Base-by-base conservation (phyloP, 2,329 filamentous ascomycete species). In the Ophiosphaerella korrae region DNA sequence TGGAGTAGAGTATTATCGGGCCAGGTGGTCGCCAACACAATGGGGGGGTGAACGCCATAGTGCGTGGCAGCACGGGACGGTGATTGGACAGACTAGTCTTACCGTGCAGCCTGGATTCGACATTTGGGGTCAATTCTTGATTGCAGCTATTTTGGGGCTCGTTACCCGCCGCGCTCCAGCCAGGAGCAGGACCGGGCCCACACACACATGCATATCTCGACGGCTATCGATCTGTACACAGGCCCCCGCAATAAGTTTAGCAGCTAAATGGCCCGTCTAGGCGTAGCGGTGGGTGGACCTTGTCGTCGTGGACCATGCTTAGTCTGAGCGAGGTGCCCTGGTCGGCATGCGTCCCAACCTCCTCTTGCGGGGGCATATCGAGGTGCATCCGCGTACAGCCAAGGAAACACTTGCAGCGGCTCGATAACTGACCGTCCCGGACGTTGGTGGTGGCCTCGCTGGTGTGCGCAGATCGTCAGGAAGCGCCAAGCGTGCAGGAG, bases 401-500 rank as follows among this genome's bases (percentile, higher is more conserved):
- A 60, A 57, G 56, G 56, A 57, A 68, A 67, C 62, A 70, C 70
- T 67, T 71, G 72, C 68, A 73, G 71, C 70, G 68, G 70, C 58
- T 62, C 67, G 69, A 71, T 73, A 71, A 71, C 61, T 72, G 66
- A 64, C 67, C 72, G 70, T 66, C 61, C 70, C 71, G 69, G 55
- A 68, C 66, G 72, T 68, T 71, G 58, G 61, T 68, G 59, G 52
- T 64, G 60, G 66, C 64, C 57, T 60, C 60, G 64, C 63, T 64
- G 60, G 65, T 57, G 50, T 51, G 33, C 48, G 70, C 55, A 64
- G 72, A 74, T 74, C 69, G 57, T 58, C 45, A 57, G 54, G 59
- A 56, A 61, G 55, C 69, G 70, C 67, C 68, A 68, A 69, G 66
- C 24, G 40, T 35, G 48, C 55, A 63, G 44, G 39, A 40, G 45